Evolutionary conservation across 2,329 filamentous ascomycete genomes (phyloP).

Genomic region (Mollisia scopiformis): DNA sequence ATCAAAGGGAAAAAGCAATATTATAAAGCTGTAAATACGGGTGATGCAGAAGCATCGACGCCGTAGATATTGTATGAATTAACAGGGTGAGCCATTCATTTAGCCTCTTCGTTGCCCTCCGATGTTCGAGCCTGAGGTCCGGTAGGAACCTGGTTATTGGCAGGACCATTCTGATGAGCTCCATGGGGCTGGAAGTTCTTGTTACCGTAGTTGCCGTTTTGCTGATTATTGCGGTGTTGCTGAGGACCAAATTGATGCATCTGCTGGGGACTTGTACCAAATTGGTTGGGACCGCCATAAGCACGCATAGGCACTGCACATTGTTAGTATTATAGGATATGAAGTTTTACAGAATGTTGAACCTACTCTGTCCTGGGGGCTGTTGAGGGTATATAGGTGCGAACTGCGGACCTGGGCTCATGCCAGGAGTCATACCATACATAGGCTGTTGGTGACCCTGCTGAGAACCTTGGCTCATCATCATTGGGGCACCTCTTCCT

Average conservation of each 20-base stretch:
- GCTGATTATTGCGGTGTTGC: slow-evolving; percentile 54
- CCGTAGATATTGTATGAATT: slow-evolving; percentile 20
- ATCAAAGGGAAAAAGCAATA: slow-evolving; percentile 26
- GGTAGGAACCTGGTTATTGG: slow-evolving; percentile 39
- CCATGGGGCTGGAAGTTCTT: slow-evolving; percentile 50
- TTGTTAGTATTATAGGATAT: slow-evolving; percentile 36
- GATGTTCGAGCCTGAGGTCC: slow-evolving; percentile 41
- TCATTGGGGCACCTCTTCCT: slow-evolving; percentile 83
- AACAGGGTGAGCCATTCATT: slow-evolving; percentile 41
- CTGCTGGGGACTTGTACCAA: slow-evolving; percentile 64
- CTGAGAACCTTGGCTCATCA: slow-evolving; percentile 93
- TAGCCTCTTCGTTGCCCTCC: slow-evolving; percentile 48
- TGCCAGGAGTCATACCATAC: slow-evolving; percentile 74
- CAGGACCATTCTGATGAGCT: slow-evolving; percentile 44
- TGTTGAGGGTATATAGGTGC: slow-evolving; percentile 69
- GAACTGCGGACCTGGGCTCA: slow-evolving; percentile 68
- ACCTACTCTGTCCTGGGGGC: slow-evolving; percentile 74
- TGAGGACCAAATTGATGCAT: slow-evolving; percentile 61
- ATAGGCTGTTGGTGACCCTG: slow-evolving; percentile 73
- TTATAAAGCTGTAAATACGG: slow-evolving; percentile 26
- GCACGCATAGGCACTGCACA: slow-evolving; percentile 60
- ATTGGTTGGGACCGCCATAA: slow-evolving; percentile 65
- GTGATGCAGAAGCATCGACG: slow-evolving; percentile 37
- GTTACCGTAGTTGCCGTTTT: slow-evolving; percentile 54
- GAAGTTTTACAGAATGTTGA: not conserved